phyloP scores from a whole-genome alignment of 805 yeast genomes.

The Vanderwaltozyma tropicalis region DNA sequence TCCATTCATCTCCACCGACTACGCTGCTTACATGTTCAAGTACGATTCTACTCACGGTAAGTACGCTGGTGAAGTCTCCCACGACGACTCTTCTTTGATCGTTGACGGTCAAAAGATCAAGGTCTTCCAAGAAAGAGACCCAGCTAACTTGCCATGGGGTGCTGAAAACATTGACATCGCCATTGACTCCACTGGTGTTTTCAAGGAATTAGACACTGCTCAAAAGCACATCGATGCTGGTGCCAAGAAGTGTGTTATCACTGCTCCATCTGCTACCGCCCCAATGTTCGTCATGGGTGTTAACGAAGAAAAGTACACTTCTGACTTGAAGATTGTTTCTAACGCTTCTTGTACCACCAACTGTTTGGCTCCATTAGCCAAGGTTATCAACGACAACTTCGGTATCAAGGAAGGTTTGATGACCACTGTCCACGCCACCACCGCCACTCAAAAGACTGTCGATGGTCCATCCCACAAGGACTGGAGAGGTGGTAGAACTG shows the following conservation, averaged over 20 bases:
- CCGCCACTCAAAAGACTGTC: constrained; percentile 65
- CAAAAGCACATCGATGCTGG: constrained; percentile 63
- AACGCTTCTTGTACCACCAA: constrained; percentile 69
- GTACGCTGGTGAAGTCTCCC: constrained; percentile 47
- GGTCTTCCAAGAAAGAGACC: constrained; percentile 58
- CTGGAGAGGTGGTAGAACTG: constrained; percentile 77
- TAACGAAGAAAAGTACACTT: constrained; percentile 48
- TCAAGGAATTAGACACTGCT: constrained; percentile 54
- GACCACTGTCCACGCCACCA: constrained; percentile 66
- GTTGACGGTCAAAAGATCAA: constrained; percentile 42
- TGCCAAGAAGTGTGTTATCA: constrained; percentile 63
- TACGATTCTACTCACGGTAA: constrained; percentile 64
- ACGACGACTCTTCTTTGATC: constrained; percentile 41
- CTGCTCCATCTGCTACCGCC: constrained; percentile 63
- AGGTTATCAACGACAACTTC: constrained; percentile 53
- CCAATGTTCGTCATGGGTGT: constrained; percentile 71
- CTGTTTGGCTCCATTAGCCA: constrained; percentile 67
- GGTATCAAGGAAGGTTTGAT: constrained; percentile 66
- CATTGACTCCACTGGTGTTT: constrained; percentile 64
- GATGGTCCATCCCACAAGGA: constrained; percentile 73
- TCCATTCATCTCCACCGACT: constrained; percentile 58
- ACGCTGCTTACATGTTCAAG: constrained; percentile 67
- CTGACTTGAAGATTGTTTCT: constrained; percentile 49
- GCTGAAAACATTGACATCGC: constrained; percentile 50
- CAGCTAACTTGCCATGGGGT: constrained; percentile 61